Evolutionary conservation across 2,329 filamentous ascomycete species (phyloP), one percentile per base, ranked within the genome.

Genomic region (Fusarium coicis): DNA sequence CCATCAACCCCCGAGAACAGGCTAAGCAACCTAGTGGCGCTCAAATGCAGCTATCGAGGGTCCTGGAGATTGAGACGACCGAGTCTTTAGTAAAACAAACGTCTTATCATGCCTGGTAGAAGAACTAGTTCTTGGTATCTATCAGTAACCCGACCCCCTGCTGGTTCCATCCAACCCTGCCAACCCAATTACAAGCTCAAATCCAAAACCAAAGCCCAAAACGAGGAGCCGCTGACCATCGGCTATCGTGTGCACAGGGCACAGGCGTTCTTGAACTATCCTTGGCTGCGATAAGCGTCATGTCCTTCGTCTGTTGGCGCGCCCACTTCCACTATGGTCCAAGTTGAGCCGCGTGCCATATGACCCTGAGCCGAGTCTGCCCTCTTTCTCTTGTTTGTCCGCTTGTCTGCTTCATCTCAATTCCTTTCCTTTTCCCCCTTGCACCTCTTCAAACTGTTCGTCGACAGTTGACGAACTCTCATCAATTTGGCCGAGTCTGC

Each of bases 251-350:
- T 52, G 70, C 70, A 68, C 66, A 61, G 71, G 53, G 71, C 64
- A 52, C 49, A 53, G 58, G 40, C 58, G 42, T 63, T 72, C 43
- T 68, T 64, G 49, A 54, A 57, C 59, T 57, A 59, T 73, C 55
- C 70, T 62, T 68, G 57, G 62, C 55, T 69, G 73, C 72, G 75
- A 76, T 77, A 77, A 77, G 75, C 75, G 75, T 74, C 74, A 77
- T 70, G 63, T 66, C 66, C 50, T 66, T 74, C 60, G 34, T 44
- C 50, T 52, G 62, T 73, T 62, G 63, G 61, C 68, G 70, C 63
- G 63, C 72, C 68, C 68, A 63, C 69, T 69, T 40, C 44, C 36
- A 47, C 53, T 66, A 66, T 59, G 36, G 61, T 44, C 44, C 72
- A 74, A 70, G 55, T 63, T 65, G 59, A 74, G 44, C 60, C 68